phyloP scores from a whole-genome alignment of 495 filamentous ascomycete genomes.

The Collariella sp. region DNA sequence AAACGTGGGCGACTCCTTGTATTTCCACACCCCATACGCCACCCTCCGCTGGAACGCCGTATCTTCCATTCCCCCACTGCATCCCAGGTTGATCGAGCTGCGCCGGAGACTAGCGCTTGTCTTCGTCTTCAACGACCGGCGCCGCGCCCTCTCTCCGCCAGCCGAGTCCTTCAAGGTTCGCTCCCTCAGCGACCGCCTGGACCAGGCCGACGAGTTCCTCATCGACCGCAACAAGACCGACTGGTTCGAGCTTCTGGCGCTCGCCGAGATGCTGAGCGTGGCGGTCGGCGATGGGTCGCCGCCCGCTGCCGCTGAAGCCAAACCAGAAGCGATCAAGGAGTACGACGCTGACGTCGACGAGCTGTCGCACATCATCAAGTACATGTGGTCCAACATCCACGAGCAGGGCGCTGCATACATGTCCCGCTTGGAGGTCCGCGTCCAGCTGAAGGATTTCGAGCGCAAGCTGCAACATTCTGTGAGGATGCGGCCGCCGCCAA shows the following conservation, averaged over 20 bases:
- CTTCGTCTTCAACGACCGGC: conserved; percentile 52
- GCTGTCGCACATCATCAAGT: conserved; percentile 53
- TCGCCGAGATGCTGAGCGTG: conserved; percentile 60
- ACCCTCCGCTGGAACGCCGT: conserved; percentile 43
- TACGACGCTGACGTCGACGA: conserved; percentile 65
- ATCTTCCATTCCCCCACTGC: conserved; percentile 51
- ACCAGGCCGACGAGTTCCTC: conserved; percentile 32
- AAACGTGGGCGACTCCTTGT: conserved; percentile 46
- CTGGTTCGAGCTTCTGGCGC: conserved; percentile 55
- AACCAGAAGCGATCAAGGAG: conserved; percentile 32
- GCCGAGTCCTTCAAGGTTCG: conserved; percentile 43
- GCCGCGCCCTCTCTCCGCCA: conserved; percentile 37
- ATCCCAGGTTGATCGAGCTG: conserved; percentile 49
- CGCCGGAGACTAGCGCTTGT: conserved; percentile 64
- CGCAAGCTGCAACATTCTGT: conserved; percentile 63
- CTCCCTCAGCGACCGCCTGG: conserved; percentile 44
- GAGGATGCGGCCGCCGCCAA: conserved; percentile 54
- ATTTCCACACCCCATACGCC: conserved; percentile 40
- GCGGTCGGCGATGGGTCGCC: conserved; percentile 55
- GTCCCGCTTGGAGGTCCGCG: conserved; percentile 64
- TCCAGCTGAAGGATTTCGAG: conserved; percentile 58
- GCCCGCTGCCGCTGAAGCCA: conserved; percentile 18
- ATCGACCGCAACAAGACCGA: conserved; percentile 44
- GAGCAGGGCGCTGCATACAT: conserved; percentile 66
- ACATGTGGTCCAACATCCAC: conserved; percentile 60